Conservation (phyloP, 75 land plant species). For the Sequoiadendron giganteum region DNA sequence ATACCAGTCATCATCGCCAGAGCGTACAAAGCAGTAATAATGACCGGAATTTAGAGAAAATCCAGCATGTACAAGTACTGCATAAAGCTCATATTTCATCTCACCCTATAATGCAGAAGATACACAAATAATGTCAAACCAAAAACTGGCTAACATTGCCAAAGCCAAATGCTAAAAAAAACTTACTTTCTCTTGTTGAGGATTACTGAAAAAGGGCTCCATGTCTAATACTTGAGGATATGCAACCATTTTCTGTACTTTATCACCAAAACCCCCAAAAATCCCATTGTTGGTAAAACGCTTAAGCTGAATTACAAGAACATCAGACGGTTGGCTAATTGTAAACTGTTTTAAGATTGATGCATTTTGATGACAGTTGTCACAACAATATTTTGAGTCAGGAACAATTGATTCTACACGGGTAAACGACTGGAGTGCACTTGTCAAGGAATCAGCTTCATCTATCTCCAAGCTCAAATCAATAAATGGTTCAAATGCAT, state of each 20-base stretch:
- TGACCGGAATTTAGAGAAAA: slow-evolving; percentile 64
- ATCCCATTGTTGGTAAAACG: slow-evolving; percentile 41
- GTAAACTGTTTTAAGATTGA: slow-evolving; percentile 58
- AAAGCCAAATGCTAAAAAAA: not conserved
- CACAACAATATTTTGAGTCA: slow-evolving; percentile 57
- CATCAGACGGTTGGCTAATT: slow-evolving; percentile 48
- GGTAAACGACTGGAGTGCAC: slow-evolving; percentile 59
- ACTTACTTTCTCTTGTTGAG: slow-evolving; percentile 16
- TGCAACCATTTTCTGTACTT: slow-evolving; percentile 62
- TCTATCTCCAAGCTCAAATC: slow-evolving; percentile 82
- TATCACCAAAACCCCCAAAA: slow-evolving; percentile 48
- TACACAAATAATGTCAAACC: not conserved
- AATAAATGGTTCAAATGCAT: slow-evolving; percentile 61
- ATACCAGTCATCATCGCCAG: slow-evolving; percentile 60
- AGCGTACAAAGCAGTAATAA: slow-evolving; percentile 65
- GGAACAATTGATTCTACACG: slow-evolving; percentile 50
- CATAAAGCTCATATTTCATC: slow-evolving; percentile 71
- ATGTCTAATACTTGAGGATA: slow-evolving; percentile 63
- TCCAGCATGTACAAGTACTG: slow-evolving; percentile 71
- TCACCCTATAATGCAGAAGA: slow-evolving; percentile 21
- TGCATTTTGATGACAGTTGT: slow-evolving; percentile 58
- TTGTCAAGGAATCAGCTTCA: slow-evolving; percentile 38
- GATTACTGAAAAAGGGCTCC: slow-evolving; percentile 46
- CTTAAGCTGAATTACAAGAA: slow-evolving; percentile 71
- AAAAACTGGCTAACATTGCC: not conserved